phyloP scores from a whole-genome alignment of 2,329 filamentous ascomycete species.

The Aureobasidium namibiae region DNA sequence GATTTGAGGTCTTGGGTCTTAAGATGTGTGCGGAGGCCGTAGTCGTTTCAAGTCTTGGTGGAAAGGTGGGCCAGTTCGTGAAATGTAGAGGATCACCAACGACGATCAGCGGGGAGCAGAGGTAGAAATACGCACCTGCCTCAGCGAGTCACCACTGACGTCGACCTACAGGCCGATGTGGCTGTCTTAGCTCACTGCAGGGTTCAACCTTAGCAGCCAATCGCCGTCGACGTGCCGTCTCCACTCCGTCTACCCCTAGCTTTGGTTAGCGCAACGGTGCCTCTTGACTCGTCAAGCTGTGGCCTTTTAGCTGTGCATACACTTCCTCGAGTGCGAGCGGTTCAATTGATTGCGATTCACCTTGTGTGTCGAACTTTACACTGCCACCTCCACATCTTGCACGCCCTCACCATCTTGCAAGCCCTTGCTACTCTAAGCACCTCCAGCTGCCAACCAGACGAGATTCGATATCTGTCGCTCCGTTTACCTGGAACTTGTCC shows the following conservation, averaged over 20 bases:
- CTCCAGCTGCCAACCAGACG: neutral
- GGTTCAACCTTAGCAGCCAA: constrained; percentile 8
- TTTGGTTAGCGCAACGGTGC: neutral
- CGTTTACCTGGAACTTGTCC: constrained; percentile 7
- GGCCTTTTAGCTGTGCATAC: neutral
- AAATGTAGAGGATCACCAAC: constrained; percentile 6
- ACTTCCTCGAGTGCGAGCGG: neutral
- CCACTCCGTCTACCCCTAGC: constrained; percentile 6
- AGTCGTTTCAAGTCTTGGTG: constrained; percentile 10
- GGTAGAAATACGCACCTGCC: constrained; percentile 11
- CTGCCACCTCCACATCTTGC: constrained; percentile 7
- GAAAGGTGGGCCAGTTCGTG: constrained; percentile 12
- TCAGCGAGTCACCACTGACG: constrained; percentile 7
- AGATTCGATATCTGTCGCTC: neutral
- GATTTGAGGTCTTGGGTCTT: constrained; percentile 2
- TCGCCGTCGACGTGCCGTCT: neutral
- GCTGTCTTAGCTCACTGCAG: constrained; percentile 8
- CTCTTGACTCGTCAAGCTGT: constrained; percentile 7
- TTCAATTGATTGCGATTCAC: constrained; percentile 8
- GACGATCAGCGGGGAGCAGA: constrained; percentile 13
- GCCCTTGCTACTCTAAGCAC: neutral
- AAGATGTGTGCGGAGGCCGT: constrained; percentile 3
- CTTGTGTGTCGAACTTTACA: constrained; percentile 12
- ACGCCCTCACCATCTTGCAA: neutral
- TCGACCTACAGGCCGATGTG: constrained; percentile 11